These are phyloP conservation scores for Amaranthus hypochondriacus DNA, from an alignment of 148 eudicot genomes.

Conservation along the genomic window DNA sequence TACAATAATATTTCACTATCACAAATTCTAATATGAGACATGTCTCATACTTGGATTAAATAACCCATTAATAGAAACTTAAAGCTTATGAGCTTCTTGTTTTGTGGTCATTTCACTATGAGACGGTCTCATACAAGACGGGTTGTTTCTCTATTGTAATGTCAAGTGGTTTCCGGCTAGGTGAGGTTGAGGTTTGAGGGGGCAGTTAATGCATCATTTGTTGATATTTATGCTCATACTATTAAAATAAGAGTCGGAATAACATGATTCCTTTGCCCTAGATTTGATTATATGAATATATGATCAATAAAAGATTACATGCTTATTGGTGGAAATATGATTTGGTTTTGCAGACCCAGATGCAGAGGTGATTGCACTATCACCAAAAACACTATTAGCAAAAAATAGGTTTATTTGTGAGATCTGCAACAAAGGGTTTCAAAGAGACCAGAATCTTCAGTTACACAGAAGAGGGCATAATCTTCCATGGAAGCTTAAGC, in stretches of 20 bases:
- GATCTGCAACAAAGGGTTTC: constrained; percentile 95
- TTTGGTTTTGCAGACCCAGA: constrained; percentile 61
- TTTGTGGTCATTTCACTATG: no score
- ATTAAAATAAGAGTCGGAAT: neutral
- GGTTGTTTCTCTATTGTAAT: neutral
- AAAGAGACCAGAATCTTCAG: constrained; percentile 89
- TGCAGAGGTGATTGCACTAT: constrained; percentile 89
- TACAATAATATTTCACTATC: no score
- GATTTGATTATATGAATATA: neutral
- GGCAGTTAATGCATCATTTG: neutral
- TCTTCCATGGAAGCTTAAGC: constrained; percentile 92
- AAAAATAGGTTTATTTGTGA: constrained; percentile 87
- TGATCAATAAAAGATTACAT: no score
- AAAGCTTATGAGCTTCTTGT: no score
- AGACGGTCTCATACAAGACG: no score
- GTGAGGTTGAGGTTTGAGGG: no score
- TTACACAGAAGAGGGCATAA: constrained; percentile 96
- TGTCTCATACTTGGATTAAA: no score
- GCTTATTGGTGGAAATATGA: neutral
- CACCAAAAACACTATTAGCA: constrained; percentile 71
- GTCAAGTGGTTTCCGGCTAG: no score
- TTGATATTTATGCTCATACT: neutral
- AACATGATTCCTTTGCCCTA: constrained; percentile 9
- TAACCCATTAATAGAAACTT: no score
- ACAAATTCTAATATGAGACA: no score